These are phyloP conservation scores for Tillandsia fasciculata DNA, from an alignment of 176 grass and related monocot genomes.

Conservation along the genomic window DNA sequence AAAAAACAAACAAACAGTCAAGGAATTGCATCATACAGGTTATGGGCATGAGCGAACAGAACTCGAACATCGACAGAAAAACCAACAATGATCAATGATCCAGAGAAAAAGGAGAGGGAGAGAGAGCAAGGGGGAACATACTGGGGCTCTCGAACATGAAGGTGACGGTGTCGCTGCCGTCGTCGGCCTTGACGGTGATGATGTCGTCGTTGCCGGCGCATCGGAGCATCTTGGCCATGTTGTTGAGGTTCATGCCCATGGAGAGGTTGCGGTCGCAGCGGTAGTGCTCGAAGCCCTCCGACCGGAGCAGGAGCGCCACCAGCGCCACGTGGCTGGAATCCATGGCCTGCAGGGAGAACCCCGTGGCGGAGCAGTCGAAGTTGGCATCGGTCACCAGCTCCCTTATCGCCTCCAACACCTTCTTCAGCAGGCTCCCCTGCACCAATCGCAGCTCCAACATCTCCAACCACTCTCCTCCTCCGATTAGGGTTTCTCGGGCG, in stretches of 20 bases:
- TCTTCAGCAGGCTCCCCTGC: conserved; percentile 15
- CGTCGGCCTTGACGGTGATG: conserved; percentile 12
- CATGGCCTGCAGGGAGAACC: conserved; percentile 19
- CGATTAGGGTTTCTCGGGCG: neutral
- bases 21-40: neutral
- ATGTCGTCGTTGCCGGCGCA: conserved; percentile 18
- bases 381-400: conserved; percentile 13
- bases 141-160: conserved; percentile 97
- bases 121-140: neutral
- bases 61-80: too few species aligned
- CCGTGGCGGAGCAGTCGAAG: conserved; percentile 14
- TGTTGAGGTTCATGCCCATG: conserved; percentile 17
- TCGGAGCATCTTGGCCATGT: conserved; percentile 15
- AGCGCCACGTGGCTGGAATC: conserved; percentile 19
- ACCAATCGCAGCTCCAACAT: conserved; percentile 13
- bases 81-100: too few species aligned
- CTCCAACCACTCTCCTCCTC: neutral
- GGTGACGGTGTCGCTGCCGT: conserved; percentile 77
- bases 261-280: conserved; percentile 16
- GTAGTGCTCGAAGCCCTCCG: conserved; percentile 4
- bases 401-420: conserved; percentile 13
- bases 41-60: neutral
- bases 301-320: conserved; percentile 10
- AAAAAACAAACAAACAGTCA: neutral
- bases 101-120: neutral